A percentile compares a stretch with the other conserved stretches of the same genome.
phyloP scores from a whole-genome alignment of 768 basidiomycete genomes.

The Auricularia sp. region DNA sequence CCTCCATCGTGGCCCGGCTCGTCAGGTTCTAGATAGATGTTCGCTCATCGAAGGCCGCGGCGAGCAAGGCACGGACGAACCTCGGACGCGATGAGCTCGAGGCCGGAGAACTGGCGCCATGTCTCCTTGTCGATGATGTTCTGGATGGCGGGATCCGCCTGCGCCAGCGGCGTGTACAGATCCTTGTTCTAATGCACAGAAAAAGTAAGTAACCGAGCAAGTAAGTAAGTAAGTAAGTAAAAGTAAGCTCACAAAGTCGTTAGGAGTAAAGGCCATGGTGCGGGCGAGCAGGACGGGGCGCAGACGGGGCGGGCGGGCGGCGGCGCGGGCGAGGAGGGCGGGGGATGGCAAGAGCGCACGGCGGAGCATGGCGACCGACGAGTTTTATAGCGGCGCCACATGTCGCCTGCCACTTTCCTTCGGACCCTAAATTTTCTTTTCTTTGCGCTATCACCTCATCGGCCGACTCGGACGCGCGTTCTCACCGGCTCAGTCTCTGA shows the following conservation, averaged over 20 bases:
- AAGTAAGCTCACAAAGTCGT: background rate
- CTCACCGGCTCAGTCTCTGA: no score
- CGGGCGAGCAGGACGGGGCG: background rate
- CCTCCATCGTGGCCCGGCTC: conserved; percentile 90
- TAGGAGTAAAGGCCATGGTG: background rate
- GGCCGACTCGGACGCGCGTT: no score
- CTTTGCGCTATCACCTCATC: no score
- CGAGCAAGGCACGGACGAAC: conserved; percentile 30
- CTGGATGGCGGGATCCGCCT: conserved; percentile 90
- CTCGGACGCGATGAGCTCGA: conserved; percentile 99
- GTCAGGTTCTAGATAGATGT: conserved; percentile 70
- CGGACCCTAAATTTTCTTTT: background rate
- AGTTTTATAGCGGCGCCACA: background rate
- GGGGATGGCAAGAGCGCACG: background rate
- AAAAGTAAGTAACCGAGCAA: background rate
- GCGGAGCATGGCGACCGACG: background rate
- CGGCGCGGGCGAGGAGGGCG: background rate
- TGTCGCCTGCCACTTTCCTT: background rate
- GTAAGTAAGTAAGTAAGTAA: background rate
- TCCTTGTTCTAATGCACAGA: conserved; percentile 62
- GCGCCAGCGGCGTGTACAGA: conserved; percentile 77
- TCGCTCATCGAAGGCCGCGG: background rate
- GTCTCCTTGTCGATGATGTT: conserved; percentile 99
- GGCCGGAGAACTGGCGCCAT: conserved; percentile 94
- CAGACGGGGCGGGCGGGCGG: background rate